Conservation (phyloP, 805 yeast species). For the Lipomyces yamanashiensis region DNA sequence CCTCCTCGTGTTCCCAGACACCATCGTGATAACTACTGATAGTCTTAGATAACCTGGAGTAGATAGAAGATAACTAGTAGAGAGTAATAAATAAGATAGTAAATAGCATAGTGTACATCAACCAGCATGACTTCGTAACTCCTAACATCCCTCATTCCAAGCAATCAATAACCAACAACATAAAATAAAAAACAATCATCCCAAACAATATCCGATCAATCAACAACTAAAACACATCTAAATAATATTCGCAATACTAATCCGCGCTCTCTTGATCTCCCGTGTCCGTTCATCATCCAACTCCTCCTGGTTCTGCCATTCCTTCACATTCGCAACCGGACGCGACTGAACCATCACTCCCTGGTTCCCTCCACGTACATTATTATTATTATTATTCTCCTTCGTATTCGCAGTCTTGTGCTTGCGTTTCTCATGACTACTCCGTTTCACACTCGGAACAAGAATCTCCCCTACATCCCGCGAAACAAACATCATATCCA, state of each 20-base stretch:
- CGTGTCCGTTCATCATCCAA: constrained; percentile 10
- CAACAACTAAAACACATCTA: constrained; percentile 2
- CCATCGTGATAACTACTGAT: too few species aligned
- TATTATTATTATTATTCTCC: too few species aligned
- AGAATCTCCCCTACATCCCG: constrained; percentile 11
- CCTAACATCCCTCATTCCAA: not conserved
- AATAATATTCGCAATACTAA: constrained; percentile 31
- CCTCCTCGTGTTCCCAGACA: too few species aligned
- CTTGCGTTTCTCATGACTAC: constrained; percentile 1
- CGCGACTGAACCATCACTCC: too few species aligned
- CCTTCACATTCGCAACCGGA: not conserved
- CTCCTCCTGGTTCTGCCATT: not conserved
- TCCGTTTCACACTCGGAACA: constrained; percentile 2
- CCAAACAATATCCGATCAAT: not conserved
- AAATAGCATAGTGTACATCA: too few species aligned
- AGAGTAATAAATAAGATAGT: too few species aligned
- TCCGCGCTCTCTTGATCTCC: constrained; percentile 26
- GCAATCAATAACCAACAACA: too few species aligned
- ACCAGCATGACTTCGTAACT: too few species aligned
- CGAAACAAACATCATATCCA: constrained; percentile 4
- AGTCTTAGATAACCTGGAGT: too few species aligned
- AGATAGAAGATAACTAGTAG: too few species aligned
- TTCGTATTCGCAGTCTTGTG: not conserved
- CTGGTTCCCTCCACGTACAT: too few species aligned
- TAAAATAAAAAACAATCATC: not conserved